phyloP scores from a whole-genome alignment of 2,329 filamentous ascomycete genomes.

The Fusarium ambrosium region DNA sequence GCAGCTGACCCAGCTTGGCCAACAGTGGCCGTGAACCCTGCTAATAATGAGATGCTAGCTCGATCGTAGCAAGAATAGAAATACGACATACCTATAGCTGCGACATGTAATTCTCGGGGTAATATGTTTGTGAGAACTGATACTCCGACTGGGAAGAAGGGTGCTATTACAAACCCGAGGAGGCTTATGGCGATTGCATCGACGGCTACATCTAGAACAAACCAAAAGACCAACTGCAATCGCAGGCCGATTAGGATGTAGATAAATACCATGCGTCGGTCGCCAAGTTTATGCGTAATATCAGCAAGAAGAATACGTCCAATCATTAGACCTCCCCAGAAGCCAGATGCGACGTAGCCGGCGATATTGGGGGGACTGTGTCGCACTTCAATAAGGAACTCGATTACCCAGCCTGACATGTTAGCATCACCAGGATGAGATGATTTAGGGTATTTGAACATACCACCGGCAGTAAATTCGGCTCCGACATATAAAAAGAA shows the following conservation, averaged over 20 bases:
- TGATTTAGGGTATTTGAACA: accelerated
- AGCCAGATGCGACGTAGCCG: neutral
- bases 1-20: constrained; percentile 14
- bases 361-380: neutral
- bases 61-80: neutral
- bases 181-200: neutral
- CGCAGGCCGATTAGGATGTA: neutral
- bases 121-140: neutral
- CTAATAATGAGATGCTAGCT: neutral
- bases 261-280: neutral
- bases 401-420: neutral
- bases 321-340: neutral
- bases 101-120: neutral
- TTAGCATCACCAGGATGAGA: neutral
- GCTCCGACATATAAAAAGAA: neutral
- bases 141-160: neutral
- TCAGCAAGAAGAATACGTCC: neutral
- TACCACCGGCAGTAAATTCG: neutral
- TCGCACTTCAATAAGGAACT: neutral
- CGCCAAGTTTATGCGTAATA: neutral
- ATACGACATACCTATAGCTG: neutral
- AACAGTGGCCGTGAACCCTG: constrained; percentile 6
- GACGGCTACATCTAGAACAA: neutral
- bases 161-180: neutral
- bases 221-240: neutral